phyloP scores from a whole-genome alignment of 108 stramenopile species.

The Skeletonema grethae region DNA sequence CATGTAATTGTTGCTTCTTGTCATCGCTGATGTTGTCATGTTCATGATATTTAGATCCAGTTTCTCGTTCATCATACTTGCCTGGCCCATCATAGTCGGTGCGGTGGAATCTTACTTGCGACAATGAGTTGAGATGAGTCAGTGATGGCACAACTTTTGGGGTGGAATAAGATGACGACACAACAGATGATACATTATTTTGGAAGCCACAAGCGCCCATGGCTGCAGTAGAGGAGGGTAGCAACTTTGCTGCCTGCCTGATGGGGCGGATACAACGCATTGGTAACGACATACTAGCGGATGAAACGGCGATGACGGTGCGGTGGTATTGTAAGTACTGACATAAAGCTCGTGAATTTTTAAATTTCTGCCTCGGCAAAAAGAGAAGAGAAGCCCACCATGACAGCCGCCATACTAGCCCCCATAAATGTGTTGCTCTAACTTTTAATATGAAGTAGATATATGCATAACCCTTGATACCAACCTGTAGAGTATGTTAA shows the following conservation, averaged over 20 bases:
- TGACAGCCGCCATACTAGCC: no score
- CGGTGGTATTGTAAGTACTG: no score
- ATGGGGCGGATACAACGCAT: not conserved
- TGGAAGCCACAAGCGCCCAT: not conserved
- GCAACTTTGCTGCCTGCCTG: not conserved
- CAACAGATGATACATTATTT: not conserved
- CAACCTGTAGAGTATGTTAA: no score
- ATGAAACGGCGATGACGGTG: no score
- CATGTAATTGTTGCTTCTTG: slow-evolving; percentile 20
- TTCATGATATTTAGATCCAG: slow-evolving; percentile 26
- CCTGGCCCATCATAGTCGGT: slow-evolving; percentile 47
- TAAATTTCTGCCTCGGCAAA: no score
- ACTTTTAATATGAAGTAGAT: no score
- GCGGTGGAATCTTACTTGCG: slow-evolving; percentile 33
- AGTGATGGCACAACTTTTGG: not conserved
- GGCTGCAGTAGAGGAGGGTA: not conserved
- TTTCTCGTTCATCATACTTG: slow-evolving; percentile 47
- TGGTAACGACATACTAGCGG: not conserved
- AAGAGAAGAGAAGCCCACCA: no score
- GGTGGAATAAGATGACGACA: not conserved
- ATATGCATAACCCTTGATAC: no score
- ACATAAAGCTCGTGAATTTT: no score
- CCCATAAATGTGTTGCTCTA: no score
- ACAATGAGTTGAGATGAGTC: slow-evolving; percentile 1
- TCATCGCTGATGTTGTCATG: not conserved